phyloP scores from a whole-genome alignment of 106 monocot genomes.

The Gastrodia elata region DNA sequence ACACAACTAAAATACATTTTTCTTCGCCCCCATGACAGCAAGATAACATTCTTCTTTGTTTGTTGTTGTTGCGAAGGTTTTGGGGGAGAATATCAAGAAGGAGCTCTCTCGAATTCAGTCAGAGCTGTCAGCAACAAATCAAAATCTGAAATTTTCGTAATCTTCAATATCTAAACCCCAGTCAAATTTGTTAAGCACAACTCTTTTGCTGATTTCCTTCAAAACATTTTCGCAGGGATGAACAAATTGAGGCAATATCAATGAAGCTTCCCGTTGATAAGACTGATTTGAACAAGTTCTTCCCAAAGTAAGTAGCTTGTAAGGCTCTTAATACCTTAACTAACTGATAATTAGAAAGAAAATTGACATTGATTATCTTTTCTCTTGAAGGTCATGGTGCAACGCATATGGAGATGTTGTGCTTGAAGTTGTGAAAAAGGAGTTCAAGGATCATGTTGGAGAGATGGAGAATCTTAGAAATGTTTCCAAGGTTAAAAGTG shows the following conservation, averaged over 20 bases:
- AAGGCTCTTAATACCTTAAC: neutral
- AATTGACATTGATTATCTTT: neutral
- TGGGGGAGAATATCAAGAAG: slow-evolving; percentile 69
- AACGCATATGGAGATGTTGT: slow-evolving; percentile 51
- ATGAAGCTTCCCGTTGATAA: slow-evolving; percentile 21
- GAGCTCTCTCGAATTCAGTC: slow-evolving; percentile 39
- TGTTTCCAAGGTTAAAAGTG: slow-evolving; percentile 10
- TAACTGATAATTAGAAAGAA: neutral
- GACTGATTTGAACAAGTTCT: slow-evolving; percentile 21
- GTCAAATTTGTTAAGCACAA: neutral
- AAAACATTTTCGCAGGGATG: slow-evolving; percentile 9
- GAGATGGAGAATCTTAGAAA: slow-evolving; percentile 36
- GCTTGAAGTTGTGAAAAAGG: slow-evolving; percentile 61
- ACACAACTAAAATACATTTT: neutral
- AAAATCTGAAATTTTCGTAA: slow-evolving; percentile 15
- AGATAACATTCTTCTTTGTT: neutral
- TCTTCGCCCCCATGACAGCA: neutral
- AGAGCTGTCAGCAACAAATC: slow-evolving; percentile 11
- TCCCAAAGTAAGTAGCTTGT: slow-evolving; percentile 12
- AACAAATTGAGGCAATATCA: slow-evolving; percentile 22
- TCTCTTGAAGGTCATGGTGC: slow-evolving; percentile 54
- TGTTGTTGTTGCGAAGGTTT: slow-evolving; percentile 1
- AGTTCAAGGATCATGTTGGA: slow-evolving; percentile 67
- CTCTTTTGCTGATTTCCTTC: neutral
- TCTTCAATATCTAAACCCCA: neutral